Base-by-base conservation (phyloP, 805 yeast species). In the Soucietia sequanensis region DNA sequence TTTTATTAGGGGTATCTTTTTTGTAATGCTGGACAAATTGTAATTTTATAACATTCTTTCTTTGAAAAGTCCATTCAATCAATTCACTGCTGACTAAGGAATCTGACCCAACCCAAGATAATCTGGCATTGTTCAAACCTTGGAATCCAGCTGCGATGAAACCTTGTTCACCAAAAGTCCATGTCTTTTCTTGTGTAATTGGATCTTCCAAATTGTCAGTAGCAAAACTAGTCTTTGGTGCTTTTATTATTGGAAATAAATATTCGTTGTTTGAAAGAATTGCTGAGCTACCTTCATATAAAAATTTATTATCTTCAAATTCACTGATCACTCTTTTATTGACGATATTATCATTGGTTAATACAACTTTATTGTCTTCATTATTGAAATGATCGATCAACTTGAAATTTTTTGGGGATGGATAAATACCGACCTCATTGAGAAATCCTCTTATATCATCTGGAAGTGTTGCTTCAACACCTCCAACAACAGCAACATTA, bases 141-240 rank as follows among this genome's bases (percentile, higher is more conserved):
- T 93, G 99, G 50, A 87, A 75, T 1, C 80, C 93, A 7, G 78
- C 95, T 15, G 80, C 77, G 34, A 85, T 56, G 56, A 68, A 81
- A 4, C 87, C 89, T 62, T 90, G 95, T 27, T 79, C 68, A 20
- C 96, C 96, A 23, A 80, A 66, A 10, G 85, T 78, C 95, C 96
- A 90, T 3, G 80, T 69, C 14, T 66, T 64, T 8, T 69, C 73
- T 8, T 54, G 38, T 43, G 66, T 72, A 26, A 71, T 59, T n/a
- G 66, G 60, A 10, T 45, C 47, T 18, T 58, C 51, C 12, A 67
- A 73, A 34, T 72, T 76, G 36, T 70, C 66, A 47, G 47, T 48
- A 25, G 86, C 73, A 53, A 75, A 75, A 3, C 91, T 76, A 2
- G 90, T 78, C 33, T 71, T 65, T 18, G 89, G 70, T 3, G 89